These are phyloP conservation scores for Pseudogymnoascus sp. DNA, from an alignment of 2,329 filamentous ascomycete genomes.

Conservation along the genomic window DNA sequence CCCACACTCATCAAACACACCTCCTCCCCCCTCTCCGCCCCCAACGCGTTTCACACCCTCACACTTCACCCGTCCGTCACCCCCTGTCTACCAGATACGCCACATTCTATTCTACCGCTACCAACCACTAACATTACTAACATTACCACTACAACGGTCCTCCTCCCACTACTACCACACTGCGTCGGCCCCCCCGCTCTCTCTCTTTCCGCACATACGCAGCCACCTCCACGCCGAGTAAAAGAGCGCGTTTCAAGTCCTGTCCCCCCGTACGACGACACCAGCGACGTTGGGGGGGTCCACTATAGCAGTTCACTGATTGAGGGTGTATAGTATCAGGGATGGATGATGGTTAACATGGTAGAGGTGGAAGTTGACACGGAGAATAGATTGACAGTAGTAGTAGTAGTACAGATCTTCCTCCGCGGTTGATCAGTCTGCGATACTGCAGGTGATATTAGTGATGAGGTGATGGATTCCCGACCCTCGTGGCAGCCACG, in stretches of 20 bases:
- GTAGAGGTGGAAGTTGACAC: too few species aligned
- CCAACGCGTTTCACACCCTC: background rate
- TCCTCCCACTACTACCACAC: background rate
- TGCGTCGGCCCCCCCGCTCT: background rate
- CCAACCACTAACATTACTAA: background rate
- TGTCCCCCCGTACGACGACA: background rate
- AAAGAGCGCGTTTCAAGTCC: background rate
- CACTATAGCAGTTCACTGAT: too few species aligned
- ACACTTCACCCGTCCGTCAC: background rate
- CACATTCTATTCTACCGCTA: background rate
- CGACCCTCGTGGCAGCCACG: background rate
- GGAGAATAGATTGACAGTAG: too few species aligned
- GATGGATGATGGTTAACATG: too few species aligned
- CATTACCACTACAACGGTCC: background rate
- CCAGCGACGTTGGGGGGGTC: too few species aligned
- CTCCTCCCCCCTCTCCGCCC: background rate
- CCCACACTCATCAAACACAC: background rate
- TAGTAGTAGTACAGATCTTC: too few species aligned
- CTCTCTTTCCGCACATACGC: background rate
- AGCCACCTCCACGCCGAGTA: background rate
- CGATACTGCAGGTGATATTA: background rate
- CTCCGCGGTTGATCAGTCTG: too few species aligned
- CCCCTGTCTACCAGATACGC: background rate
- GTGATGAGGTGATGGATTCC: background rate
- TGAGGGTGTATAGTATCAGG: too few species aligned